Percentiles rank a stretch among this genome's conserved stretches.
These are phyloP conservation scores for Candida odintsovae DNA, from an alignment of 805 yeast species.

Conservation along the genomic window DNA sequence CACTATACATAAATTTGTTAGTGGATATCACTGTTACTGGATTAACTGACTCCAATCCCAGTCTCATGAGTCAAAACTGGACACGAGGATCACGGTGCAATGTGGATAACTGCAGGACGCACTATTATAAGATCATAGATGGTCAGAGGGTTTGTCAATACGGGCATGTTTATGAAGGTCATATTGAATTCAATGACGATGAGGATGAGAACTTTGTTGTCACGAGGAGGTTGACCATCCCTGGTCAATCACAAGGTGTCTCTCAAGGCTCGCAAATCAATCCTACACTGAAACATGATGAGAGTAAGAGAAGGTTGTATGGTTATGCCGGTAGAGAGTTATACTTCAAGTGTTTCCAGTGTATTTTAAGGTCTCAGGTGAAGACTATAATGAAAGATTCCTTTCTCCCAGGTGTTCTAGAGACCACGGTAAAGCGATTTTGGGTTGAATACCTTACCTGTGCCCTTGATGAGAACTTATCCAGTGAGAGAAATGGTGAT, in stretches of 20 bases:
- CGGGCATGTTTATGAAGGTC: conserved; percentile 86
- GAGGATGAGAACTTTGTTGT: conserved; percentile 54
- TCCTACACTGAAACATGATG: conserved; percentile 20
- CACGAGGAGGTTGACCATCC: conserved; percentile 49
- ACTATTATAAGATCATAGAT: conserved; percentile 62
- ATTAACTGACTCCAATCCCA: background rate
- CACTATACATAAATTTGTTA: background rate
- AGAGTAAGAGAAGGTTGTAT: conserved; percentile 26
- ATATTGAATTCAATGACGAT: conserved; percentile 73
- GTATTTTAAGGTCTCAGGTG: conserved; percentile 43
- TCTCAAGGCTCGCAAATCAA: conserved; percentile 28
- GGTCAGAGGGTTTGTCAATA: conserved; percentile 83
- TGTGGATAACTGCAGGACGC: conserved; percentile 79
- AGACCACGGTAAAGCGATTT: conserved; percentile 30
- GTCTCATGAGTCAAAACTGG: conserved; percentile 19
- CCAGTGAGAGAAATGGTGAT: background rate
- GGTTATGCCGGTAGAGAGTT: conserved; percentile 44
- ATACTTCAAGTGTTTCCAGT: conserved; percentile 44
- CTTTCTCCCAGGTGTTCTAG: conserved; percentile 26
- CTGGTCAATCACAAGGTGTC: conserved; percentile 33
- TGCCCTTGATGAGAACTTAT: background rate
- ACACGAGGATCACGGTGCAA: conserved; percentile 83
- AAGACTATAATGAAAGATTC: conserved; percentile 31
- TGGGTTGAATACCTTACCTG: conserved; percentile 28
- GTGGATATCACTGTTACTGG: no score